Evolutionary conservation across 140 eudicot genomes (phyloP).

Genomic region (Erigeron philadelphicus): DNA sequence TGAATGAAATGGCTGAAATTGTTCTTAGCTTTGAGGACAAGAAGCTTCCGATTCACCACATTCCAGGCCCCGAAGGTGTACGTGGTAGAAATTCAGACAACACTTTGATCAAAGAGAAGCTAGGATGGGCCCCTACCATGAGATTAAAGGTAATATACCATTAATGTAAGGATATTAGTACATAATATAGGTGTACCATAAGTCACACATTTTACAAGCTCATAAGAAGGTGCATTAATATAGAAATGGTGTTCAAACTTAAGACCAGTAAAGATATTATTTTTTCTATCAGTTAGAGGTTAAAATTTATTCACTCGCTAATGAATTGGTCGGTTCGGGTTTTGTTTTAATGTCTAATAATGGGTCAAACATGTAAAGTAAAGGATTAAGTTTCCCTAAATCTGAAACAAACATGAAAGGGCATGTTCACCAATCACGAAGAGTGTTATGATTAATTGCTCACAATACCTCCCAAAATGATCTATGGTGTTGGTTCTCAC

Average conservation of each 20-base stretch:
- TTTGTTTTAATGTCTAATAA: not conserved
- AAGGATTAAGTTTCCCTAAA: no score
- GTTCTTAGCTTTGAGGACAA: constrained; percentile 78
- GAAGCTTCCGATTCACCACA: constrained; percentile 89
- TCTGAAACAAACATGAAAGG: no score
- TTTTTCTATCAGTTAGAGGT: not conserved
- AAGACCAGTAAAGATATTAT: no score
- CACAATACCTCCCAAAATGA: no score
- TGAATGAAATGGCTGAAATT: constrained; percentile 98
- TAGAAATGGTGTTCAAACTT: no score
- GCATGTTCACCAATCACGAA: no score
- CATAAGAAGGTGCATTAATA: not conserved
- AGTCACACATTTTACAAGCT: not conserved
- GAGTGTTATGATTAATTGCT: no score
- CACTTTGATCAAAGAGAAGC: constrained; percentile 89
- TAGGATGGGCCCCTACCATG: constrained; percentile 99
- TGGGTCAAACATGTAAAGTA: not conserved
- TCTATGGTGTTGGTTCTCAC: no score
- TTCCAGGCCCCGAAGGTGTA: constrained; percentile 98
- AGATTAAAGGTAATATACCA: constrained; percentile 55
- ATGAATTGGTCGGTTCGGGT: not conserved
- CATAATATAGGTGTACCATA: not conserved
- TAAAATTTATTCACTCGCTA: not conserved
- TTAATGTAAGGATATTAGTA: not conserved
- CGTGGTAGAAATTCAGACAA: constrained; percentile 99